Conservation (phyloP, 2,329 filamentous ascomycete species). For the Raffaelea albimanens region DNA sequence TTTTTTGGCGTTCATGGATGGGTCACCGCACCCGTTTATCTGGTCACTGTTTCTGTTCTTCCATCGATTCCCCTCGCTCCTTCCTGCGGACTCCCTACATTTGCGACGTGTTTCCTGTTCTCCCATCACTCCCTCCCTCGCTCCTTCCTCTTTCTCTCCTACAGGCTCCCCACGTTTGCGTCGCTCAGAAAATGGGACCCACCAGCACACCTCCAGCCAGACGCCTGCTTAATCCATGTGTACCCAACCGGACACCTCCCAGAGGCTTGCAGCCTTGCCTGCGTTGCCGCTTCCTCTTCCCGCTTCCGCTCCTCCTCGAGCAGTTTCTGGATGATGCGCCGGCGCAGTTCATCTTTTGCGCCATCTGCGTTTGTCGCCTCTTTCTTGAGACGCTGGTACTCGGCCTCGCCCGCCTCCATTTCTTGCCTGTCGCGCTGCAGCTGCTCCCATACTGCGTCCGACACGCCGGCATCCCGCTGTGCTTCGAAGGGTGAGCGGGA, state of each 20-base stretch:
- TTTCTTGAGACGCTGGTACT: conserved; percentile 10
- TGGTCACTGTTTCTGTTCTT: too few relatives aligned
- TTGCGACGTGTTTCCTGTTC: too few relatives aligned
- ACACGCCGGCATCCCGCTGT: conserved; percentile 46
- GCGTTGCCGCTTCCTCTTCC: conserved; percentile 27
- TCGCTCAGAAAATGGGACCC: neutral
- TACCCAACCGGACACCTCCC: conserved; percentile 39
- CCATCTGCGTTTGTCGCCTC: conserved; percentile 7
- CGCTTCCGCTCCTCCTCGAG: conserved; percentile 28
- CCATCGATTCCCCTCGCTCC: too few relatives aligned
- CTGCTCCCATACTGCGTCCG: conserved; percentile 51
- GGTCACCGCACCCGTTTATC: too few relatives aligned
- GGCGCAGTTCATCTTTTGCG: neutral
- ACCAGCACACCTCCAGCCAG: conserved; percentile 1
- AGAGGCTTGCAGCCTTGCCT: conserved; percentile 35
- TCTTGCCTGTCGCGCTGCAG: conserved; percentile 37
- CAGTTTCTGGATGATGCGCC: conserved; percentile 23
- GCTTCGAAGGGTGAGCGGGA: neutral
- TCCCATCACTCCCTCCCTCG: too few relatives aligned
- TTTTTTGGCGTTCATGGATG: too few relatives aligned
- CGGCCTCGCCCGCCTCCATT: neutral
- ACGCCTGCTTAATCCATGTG: neutral
- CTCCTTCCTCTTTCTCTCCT: too few relatives aligned
- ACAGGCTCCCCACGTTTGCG: too few relatives aligned
- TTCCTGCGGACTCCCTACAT: too few relatives aligned